Base-by-base conservation (phyloP, 2,329 filamentous ascomycete species). In the Alternaria sp. region DNA sequence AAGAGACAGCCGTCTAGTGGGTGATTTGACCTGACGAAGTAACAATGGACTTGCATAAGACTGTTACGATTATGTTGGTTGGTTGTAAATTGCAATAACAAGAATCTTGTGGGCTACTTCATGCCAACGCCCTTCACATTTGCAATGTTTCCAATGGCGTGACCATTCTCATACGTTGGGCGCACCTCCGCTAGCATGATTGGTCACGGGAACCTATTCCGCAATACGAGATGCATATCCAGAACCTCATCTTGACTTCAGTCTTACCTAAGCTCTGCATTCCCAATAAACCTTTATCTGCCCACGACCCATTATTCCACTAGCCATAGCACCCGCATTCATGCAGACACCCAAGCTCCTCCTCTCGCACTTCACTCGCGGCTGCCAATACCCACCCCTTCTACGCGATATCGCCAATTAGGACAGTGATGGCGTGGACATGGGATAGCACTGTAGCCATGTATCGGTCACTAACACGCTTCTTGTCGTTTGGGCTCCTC, bases 1-100 rank as follows among this genome's bases (percentile, higher is more conserved):
- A 63, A 63, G 56, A 63, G 49, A 11, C 60, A 57, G 4, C 55
- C 59, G 25, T 30, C 28, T 44, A 23, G 15, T 25, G 57, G 47
- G n/a, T 62, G 60, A 62, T 11, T 10, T 41, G 15, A 20, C 18
- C 33, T 41, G 37, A 41, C 37, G n/a, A 26, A 49, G 30, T 53
- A 6, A 53, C 14, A 20, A 53, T 30, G 8, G 14, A 25, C 30
- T 53, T 28, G 46, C 10, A 28, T 28, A 49, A n/a, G 9, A 28
- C 25, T 26, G 14, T 41, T 15, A 28, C 21, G 23, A 55, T n/a
- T 21, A 21, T 44, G 23, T 55, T 55, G 37, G 18, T 54, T 25
- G 33, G 14, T 14, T 30, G 28, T 26, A 23, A 55, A 44, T 26
- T 55, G 41, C 20, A 37, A 37, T 23, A 18, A 23, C 49, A 6